Evolutionary conservation across 2,329 filamentous ascomycete species (phyloP).

Genomic region (Calycina herbarum): DNA sequence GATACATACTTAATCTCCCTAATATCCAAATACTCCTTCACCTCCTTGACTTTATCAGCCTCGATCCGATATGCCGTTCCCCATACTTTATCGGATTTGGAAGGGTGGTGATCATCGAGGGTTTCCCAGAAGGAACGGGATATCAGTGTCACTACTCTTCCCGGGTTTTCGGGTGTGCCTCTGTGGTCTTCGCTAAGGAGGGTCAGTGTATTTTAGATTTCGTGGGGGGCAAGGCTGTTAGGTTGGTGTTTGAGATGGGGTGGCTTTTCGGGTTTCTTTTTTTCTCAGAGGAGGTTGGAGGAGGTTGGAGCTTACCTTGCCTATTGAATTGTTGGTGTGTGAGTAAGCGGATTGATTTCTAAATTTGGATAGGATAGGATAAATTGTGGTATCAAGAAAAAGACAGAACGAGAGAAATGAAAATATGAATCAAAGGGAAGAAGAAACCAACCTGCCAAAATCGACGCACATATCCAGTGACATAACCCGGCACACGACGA

Average conservation of each 20-base stretch:
- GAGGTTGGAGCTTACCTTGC: constrained; percentile 15
- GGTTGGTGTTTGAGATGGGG: background rate
- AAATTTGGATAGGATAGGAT: background rate
- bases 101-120: constrained; percentile 65
- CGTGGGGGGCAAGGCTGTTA: constrained; percentile 11
- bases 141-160: constrained; percentile 91
- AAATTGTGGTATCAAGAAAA: background rate
- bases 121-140: constrained; percentile 80
- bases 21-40: constrained; percentile 88
- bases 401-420: background rate
- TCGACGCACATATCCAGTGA: constrained; percentile 87
- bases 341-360: background rate
- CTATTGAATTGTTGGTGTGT: background rate
- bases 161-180: constrained; percentile 83
- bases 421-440: constrained; percentile 3
- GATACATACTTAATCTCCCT: constrained; percentile 74
- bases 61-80: constrained; percentile 89
- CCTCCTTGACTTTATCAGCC: constrained; percentile 70
- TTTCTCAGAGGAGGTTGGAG: too few relatives aligned
- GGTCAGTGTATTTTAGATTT: constrained; percentile 19
- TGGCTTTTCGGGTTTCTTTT: constrained; percentile 19
- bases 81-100: constrained; percentile 73
- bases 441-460: constrained; percentile 82
- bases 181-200: constrained; percentile 81
- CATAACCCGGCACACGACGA: constrained; percentile 81